Evolutionary conservation across 192 early-diverging fungal species (phyloP), one percentile per base, ranked within the genome.

Genomic region (Backusella tuberculispora): DNA sequence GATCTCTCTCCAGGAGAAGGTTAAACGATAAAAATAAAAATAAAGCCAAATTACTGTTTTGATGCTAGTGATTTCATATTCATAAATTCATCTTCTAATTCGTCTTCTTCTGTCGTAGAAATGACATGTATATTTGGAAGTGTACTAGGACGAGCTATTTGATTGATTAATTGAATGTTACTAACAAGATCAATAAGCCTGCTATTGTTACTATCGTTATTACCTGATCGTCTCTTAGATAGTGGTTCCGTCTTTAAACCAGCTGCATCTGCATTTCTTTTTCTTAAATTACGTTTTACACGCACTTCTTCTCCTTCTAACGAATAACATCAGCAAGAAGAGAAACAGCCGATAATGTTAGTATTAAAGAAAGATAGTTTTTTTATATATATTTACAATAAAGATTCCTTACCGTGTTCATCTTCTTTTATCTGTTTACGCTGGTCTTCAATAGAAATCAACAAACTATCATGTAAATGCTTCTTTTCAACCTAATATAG

Each of bases 361-460:
- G 15, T 73, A 38, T 24, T 0, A 8, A 24, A 13, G 19, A 38
- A 48, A 63, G 13, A 14, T 69, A 5, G 6, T 63, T 6, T 68
- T 42, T 66, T 45, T 44, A 3, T 63, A 70, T 50, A 40, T 60
- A 9, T 43, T 43, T 43, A 0, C 0, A 43, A 43, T 43, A 43
- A 43, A 6, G 48, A 43, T 19, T 0, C 29, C 6, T 69, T 21
- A 63, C 76, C 74, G 29, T 73, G 65, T 66, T 67, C 47, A 29
- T 80, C 74, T 34, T 80, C 78, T 14, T 76, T 75, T n/a, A 80
- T 80, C 46, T 80, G 78, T 47, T 75, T 80, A 63, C 69, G 50
- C 69, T 71, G 63, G 34, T 80, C 74, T 69, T 75, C 71, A 50
- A 80, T 80, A 24, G 66, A 71, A 9, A 70, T 45, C 64, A 80